phyloP scores from a whole-genome alignment of 2,329 filamentous ascomycete genomes.

The Aspergillus hortae region DNA sequence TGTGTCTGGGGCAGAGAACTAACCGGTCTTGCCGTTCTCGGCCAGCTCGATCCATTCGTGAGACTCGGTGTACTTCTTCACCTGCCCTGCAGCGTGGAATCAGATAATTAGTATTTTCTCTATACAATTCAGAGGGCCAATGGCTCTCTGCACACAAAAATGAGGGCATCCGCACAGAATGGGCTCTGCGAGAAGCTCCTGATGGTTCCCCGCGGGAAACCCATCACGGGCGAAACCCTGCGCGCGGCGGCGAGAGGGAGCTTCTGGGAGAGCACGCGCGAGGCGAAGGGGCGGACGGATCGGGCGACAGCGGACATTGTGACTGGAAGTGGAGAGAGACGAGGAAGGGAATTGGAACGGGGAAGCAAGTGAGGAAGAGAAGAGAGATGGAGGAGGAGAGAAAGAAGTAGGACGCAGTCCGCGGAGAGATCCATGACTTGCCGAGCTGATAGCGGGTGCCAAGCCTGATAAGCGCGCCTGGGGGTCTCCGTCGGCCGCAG shows the following conservation, averaged over 20 bases:
- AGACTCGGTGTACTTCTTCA: conserved; percentile 88
- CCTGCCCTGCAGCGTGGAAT: conserved; percentile 31
- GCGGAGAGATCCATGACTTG: conserved; percentile 15
- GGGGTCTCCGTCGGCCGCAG: conserved; percentile 3
- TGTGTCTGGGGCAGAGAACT: conserved; percentile 7
- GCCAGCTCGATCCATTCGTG: conserved; percentile 97
- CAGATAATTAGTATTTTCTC: conserved; percentile 20
- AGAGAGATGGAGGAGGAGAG: conserved; percentile 14
- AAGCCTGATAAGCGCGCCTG: conserved; percentile 25
- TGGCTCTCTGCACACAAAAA: conserved; percentile 3
- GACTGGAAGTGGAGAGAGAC: conserved; percentile 6
- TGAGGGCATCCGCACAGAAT: conserved; percentile 29
- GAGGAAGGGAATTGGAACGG: conserved; percentile 2
- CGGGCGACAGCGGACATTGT: conserved; percentile 38
- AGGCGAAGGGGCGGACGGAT: conserved; percentile 34
- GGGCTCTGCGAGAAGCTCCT: conserved; percentile 42
- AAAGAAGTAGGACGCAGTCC: conserved; percentile 20
- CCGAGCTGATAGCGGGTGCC: conserved; percentile 25
- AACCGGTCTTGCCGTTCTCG: conserved; percentile 73
- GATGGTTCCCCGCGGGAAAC: conserved; percentile 41
- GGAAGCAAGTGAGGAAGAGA: conserved; percentile 9
- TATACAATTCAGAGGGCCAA: conserved; percentile 1
- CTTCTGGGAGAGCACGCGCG: conserved; percentile 35
- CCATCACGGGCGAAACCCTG: conserved; percentile 30
- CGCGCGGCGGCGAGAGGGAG: conserved; percentile 28